Evolutionary conservation across 192 early-diverging fungal genomes (phyloP), one percentile per base, ranked within the genome.

Genomic region (Coemansia sp.): DNA sequence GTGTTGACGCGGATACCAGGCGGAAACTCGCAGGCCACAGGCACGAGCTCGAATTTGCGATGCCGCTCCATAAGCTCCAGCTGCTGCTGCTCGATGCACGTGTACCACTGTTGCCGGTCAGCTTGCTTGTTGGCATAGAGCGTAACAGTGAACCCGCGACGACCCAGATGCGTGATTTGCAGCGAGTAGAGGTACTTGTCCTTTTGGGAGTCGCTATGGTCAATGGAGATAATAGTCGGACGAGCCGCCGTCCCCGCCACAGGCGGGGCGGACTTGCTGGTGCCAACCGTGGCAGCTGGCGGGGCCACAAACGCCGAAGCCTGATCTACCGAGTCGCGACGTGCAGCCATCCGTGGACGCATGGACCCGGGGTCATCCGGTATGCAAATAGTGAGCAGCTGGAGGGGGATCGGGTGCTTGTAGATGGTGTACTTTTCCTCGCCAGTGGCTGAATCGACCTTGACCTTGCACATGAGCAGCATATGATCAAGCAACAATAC

Each of bases 401-500:
- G 88, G 53, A 95, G 71, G 28, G 92, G 93, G 13, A 96, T 92
- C n/a, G 93, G 93, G 67, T 90, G 84, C 74, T 83, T 75, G 66
- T 72, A 83, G 16, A 70, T 78, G 16, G 71, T 71, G 70, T 81
- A 84, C 43, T 77, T 69, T 28, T 77, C 88, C 60, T 86, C 84
- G 39, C 88, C 88, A 4, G 80, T 74, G 38, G 85, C 79, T 61
- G 83, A 75, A 37, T 85, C 81, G 14, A 74, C 79, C 71, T 89
- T 93, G 59, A 79, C 74, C 64, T 88, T 91, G 61, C 89, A 87
- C 69, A 93, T 83, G 28, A 94, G 73, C n/a, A 94, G 67, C 65
- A 87, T 86, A 80, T 97, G 91, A 71, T 99, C 96, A 36, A 99
- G 88, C 42, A 97, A 69, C 66, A 92, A 90, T 23, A 96, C 86